Evolutionary conservation across 2,329 filamentous ascomycete genomes (phyloP).

Genomic region (Bretziella fagacearum): DNA sequence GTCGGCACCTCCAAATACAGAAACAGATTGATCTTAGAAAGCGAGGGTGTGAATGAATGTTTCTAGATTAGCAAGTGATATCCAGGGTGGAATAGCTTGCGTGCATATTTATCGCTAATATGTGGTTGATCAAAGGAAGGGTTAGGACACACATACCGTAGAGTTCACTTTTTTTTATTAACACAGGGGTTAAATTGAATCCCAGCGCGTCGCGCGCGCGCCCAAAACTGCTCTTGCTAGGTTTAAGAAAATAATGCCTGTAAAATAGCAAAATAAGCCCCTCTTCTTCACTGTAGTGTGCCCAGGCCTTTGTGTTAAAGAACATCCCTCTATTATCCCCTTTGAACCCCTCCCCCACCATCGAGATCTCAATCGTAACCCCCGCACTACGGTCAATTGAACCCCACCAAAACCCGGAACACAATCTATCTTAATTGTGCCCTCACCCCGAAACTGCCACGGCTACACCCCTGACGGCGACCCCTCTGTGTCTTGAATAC

Average conservation of each 20-base stretch:
- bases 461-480: no score
- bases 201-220: background rate
- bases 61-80: background rate
- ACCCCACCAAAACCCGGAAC: no score
- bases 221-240: background rate
- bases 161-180: background rate
- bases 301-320: background rate
- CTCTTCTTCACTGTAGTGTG: background rate
- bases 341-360: no score
- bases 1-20: background rate
- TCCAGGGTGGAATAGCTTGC: background rate
- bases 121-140: background rate
- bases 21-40: background rate
- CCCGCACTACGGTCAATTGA: no score
- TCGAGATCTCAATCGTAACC: no score
- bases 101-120: no score
- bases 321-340: background rate
- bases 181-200: background rate
- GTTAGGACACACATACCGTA: background rate
- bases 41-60: background rate
- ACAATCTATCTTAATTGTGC: no score
- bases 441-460: no score
- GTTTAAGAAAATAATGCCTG: conserved; percentile 1
- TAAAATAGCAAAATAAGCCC: background rate
- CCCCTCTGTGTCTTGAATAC: no score